These are phyloP conservation scores for Ilyonectria sp. DNA, from an alignment of 2,329 filamentous ascomycete genomes.

Conservation along the genomic window DNA sequence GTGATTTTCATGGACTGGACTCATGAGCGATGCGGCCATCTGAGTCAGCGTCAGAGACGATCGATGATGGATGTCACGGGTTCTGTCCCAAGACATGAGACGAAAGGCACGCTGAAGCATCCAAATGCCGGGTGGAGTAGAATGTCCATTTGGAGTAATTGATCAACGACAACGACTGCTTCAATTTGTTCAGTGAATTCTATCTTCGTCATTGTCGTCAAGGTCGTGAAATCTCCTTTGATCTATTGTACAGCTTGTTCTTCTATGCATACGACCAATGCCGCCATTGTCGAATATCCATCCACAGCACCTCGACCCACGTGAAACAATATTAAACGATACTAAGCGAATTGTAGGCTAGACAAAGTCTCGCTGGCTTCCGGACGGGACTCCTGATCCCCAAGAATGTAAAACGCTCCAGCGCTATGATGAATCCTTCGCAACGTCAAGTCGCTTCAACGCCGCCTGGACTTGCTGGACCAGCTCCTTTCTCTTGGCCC, in stretches of 20 bases:
- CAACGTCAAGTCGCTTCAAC: constrained; percentile 74
- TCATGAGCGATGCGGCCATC: neutral
- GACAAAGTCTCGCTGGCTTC: constrained; percentile 36
- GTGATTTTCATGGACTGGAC: constrained; percentile 26
- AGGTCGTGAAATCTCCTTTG: constrained; percentile 37
- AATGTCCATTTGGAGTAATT: constrained; percentile 13
- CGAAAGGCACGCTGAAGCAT: constrained; percentile 3
- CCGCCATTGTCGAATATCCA: constrained; percentile 35
- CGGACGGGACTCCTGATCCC: constrained; percentile 26
- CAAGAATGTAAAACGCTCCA: constrained; percentile 10
- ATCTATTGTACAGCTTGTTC: constrained; percentile 50
- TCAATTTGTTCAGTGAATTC: constrained; percentile 41
- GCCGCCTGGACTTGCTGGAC: constrained; percentile 80
- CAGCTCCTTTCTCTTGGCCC: constrained; percentile 77
- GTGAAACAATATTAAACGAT: constrained; percentile 31
- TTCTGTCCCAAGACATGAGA: constrained; percentile 16
- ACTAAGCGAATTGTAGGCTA: constrained; percentile 41
- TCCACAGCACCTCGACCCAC: constrained; percentile 10
- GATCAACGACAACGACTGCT: constrained; percentile 17
- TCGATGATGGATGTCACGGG: constrained; percentile 11
- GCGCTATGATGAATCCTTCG: constrained; percentile 45
- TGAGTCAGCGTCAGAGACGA: neutral
- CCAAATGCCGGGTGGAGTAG: neutral
- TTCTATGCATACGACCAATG: constrained; percentile 41
- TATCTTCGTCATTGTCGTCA: constrained; percentile 46